Evolutionary conservation across 192 early-diverging fungal genomes (phyloP).

Genomic region (Backusella sp.): DNA sequence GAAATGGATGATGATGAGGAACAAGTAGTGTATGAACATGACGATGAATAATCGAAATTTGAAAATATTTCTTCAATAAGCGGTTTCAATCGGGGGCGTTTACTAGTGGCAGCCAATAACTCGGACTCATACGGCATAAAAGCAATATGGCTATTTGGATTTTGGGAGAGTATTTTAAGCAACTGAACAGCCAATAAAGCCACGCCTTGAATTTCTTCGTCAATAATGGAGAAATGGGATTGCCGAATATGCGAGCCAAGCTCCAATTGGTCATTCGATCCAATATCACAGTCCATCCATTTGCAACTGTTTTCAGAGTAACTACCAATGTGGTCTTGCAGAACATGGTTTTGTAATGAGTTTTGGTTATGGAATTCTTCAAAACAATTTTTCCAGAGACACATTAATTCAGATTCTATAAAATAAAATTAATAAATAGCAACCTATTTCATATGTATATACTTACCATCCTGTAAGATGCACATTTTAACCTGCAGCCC

Average conservation of each 20-base stretch:
- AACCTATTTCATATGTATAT: background rate
- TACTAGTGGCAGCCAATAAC: constrained; percentile 10
- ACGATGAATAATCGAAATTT: constrained; percentile 13
- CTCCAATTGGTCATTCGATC: background rate
- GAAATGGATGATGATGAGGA: background rate
- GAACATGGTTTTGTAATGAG: constrained; percentile 47
- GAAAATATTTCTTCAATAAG: constrained; percentile 21
- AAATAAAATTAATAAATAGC: background rate
- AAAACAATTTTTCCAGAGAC: constrained; percentile 52
- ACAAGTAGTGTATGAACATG: background rate
- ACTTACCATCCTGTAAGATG: constrained; percentile 34
- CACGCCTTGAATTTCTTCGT: constrained; percentile 17
- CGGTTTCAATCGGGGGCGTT: constrained; percentile 12
- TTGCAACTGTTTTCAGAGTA: background rate
- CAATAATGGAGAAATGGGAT: background rate
- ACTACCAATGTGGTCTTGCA: constrained; percentile 41
- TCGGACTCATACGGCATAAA: constrained; percentile 32
- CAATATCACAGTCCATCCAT: background rate
- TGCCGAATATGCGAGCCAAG: background rate
- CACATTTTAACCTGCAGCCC: constrained; percentile 30
- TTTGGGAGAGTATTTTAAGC: constrained; percentile 15
- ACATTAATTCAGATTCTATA: constrained; percentile 33
- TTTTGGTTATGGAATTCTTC: constrained; percentile 36
- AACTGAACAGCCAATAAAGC: constrained; percentile 19
- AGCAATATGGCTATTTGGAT: constrained; percentile 16